Conservation (phyloP, 129 eudicot genomes). For the Solidago caesia region DNA sequence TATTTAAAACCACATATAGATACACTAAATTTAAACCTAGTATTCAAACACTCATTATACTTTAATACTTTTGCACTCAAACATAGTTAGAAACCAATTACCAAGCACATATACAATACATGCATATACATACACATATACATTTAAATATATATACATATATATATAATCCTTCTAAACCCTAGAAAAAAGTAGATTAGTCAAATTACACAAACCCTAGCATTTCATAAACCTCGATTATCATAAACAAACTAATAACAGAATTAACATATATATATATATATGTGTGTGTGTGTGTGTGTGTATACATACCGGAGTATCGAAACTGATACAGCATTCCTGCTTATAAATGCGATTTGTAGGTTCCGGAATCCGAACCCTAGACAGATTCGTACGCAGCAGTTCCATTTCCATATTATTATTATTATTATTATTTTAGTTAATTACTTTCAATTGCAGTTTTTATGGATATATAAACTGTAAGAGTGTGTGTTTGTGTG, state of each 20-base stretch:
- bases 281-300: too few relatives aligned
- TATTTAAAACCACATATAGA: conserved; percentile 2
- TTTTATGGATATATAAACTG: conserved; percentile 6
- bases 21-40: not conserved
- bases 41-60: not conserved
- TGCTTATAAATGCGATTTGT: conserved; percentile 90
- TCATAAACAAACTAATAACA: not conserved
- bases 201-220: conserved; percentile 21
- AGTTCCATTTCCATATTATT: conserved; percentile 62
- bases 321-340: conserved; percentile 90
- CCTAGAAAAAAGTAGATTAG: not conserved
- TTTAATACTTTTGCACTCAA: too few relatives aligned
- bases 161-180: not conserved
- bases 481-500: not conserved
- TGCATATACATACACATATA: not conserved
- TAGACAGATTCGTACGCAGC: conserved; percentile 70
- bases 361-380: conserved; percentile 89
- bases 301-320: conserved; percentile 88
- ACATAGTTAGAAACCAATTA: not conserved
- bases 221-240: not conserved
- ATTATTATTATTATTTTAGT: too few relatives aligned
- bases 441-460: not conserved
- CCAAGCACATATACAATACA: not conserved
- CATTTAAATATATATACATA: too few relatives aligned
- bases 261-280: not conserved